Percentiles rank a stretch among this genome's conserved stretches.
phyloP scores from a whole-genome alignment of 2,329 filamentous ascomycete genomes.

The Penicillium nordicum region DNA sequence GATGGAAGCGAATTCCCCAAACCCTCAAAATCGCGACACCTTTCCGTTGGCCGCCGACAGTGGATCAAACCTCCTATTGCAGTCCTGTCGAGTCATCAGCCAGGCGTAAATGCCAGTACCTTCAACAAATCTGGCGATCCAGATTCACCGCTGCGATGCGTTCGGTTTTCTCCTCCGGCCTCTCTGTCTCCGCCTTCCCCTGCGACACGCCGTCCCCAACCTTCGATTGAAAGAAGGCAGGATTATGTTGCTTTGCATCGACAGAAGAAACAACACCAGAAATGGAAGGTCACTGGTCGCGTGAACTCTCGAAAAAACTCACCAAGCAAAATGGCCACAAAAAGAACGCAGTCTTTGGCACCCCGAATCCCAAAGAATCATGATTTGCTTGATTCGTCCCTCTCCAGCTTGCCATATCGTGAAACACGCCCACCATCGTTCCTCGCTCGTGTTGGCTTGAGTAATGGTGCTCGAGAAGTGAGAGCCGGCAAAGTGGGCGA shows the following conservation, averaged over 20 bases:
- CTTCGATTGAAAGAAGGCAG: slow-evolving; percentile 15
- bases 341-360: not conserved
- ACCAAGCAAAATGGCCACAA: slow-evolving; percentile 10
- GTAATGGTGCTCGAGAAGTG: not conserved
- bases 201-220: not conserved
- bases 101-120: not conserved
- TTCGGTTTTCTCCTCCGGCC: slow-evolving; percentile 13
- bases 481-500: not conserved
- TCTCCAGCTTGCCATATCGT: slow-evolving; percentile 1
- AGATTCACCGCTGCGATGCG: slow-evolving; percentile 2
- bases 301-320: slow-evolving; percentile 5
- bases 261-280: slow-evolving; percentile 16
- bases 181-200: not conserved
- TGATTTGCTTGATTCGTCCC: slow-evolving; percentile 2
- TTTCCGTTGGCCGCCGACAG: not conserved
- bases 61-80: not conserved
- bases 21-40: slow-evolving; percentile 2
- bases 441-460: not conserved
- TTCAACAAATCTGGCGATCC: not conserved
- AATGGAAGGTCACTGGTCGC: slow-evolving; percentile 14
- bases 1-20: not conserved
- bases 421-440: not conserved
- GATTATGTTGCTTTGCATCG: slow-evolving; percentile 14
- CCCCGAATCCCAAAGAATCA: not conserved
- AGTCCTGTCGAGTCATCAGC: not conserved